phyloP scores from a whole-genome alignment of 805 yeast species.

The Huiozyma naganishii region DNA sequence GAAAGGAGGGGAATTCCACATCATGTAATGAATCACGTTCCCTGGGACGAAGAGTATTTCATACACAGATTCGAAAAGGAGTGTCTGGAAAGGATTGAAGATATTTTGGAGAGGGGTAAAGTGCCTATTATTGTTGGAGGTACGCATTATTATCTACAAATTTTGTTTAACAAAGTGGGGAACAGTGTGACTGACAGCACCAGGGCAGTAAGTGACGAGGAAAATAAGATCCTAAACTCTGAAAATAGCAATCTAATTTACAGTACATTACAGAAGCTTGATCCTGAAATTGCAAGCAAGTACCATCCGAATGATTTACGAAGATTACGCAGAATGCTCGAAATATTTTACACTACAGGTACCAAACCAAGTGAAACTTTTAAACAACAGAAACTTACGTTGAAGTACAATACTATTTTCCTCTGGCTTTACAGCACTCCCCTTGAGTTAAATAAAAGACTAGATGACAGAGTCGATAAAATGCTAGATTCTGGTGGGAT shows the following conservation, averaged over 20 bases:
- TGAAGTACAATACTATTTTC: conserved; percentile 52
- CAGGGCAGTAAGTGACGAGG: conserved; percentile 1
- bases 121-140: conserved; percentile 90
- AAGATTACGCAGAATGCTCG: conserved; percentile 69
- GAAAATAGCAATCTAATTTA: conserved; percentile 31
- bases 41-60: conserved; percentile 72
- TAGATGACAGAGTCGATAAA: conserved; percentile 71
- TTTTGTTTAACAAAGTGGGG: conserved; percentile 48
- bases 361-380: conserved; percentile 62
- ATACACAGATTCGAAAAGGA: conserved; percentile 71
- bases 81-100: conserved; percentile 50
- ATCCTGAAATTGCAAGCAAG: conserved; percentile 64
- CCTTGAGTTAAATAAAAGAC: conserved; percentile 43
- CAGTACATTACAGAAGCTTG: conserved; percentile 38
- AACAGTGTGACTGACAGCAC: conserved; percentile 4
- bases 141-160: conserved; percentile 85
- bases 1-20: conserved; percentile 72
- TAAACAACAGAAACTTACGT: conserved; percentile 45
- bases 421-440: conserved; percentile 77
- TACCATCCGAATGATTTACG: conserved; percentile 89
- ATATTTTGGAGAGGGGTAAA: conserved; percentile 56
- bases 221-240: conserved; percentile 35
- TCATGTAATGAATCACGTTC: conserved; percentile 77
- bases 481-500: conserved; percentile 68
- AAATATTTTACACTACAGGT: conserved; percentile 61